These are phyloP conservation scores for Macrotyloma uniflorum DNA, from an alignment of 306 rosid genomes.

Conservation along the genomic window DNA sequence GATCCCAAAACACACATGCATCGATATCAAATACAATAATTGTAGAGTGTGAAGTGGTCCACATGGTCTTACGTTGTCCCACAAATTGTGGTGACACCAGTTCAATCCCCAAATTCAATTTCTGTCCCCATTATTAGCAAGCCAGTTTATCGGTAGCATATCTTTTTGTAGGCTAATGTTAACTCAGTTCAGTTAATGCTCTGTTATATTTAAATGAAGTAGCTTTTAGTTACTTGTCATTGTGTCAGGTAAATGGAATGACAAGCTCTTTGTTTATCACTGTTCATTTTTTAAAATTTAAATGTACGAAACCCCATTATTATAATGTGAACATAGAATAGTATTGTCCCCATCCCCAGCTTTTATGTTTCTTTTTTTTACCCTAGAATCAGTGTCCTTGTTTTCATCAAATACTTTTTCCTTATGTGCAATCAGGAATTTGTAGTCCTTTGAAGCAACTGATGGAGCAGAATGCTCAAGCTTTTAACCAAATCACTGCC, in stretches of 20 bases:
- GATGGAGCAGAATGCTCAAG: conserved; percentile 87
- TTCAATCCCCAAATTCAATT: not conserved
- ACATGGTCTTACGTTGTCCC: not conserved
- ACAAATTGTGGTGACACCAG: not conserved
- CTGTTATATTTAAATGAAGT: conserved; percentile 5
- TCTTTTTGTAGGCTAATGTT: not conserved
- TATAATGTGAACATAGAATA: not conserved
- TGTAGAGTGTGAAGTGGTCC: not conserved
- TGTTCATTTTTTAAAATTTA: not conserved
- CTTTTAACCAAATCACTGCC: conserved; percentile 71
- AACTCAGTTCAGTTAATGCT: not conserved
- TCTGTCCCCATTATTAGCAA: not conserved
- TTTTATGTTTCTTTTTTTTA: not conserved
- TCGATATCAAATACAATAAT: not conserved
- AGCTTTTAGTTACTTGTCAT: conserved; percentile 10
- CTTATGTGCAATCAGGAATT: conserved; percentile 58
- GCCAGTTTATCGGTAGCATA: not conserved
- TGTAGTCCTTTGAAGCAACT: conserved; percentile 71
- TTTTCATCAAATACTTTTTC: conserved; percentile 37
- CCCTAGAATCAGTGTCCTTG: conserved; percentile 9
- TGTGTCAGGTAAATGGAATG: not conserved
- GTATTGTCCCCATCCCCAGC: not conserved
- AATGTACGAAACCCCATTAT: not conserved
- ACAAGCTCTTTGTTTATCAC: not conserved
- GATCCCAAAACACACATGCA: not conserved